Evolutionary conservation across 345 rosid species (phyloP).

Genomic region (Aquilaria sinensis): DNA sequence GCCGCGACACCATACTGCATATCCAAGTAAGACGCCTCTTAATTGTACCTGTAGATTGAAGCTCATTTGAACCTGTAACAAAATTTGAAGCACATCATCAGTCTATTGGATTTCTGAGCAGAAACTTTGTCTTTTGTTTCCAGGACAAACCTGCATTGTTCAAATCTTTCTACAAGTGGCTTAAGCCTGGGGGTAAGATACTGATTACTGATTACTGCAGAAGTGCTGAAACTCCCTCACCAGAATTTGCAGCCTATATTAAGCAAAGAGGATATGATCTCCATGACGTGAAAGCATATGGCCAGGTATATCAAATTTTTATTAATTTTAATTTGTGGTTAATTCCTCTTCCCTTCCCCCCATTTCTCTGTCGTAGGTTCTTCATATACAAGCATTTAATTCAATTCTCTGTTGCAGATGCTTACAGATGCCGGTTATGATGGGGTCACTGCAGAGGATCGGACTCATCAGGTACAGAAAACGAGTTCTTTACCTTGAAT

Average conservation of each 20-base stretch:
- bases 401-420: slow-evolving; percentile 36
- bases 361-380: not conserved
- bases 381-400: slow-evolving; percentile 1
- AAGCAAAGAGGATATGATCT: slow-evolving; percentile 95
- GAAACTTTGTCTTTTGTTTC: slow-evolving; percentile 8
- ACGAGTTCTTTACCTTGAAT: not conserved
- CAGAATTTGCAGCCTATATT: slow-evolving; percentile 64
- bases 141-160: slow-evolving; percentile 94
- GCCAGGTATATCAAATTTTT: slow-evolving; percentile 45
- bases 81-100: not conserved
- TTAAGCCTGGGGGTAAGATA: slow-evolving; percentile 93
- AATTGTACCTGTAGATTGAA: not conserved
- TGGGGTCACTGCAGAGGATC: slow-evolving; percentile 75
- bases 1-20: slow-evolving; percentile 95
- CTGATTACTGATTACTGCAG: slow-evolving; percentile 92
- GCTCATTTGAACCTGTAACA: not conserved
- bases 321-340: slow-evolving; percentile 8
- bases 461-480: slow-evolving; percentile 63
- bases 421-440: slow-evolving; percentile 78
- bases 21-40: slow-evolving; percentile 49
- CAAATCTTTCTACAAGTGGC: slow-evolving; percentile 84
- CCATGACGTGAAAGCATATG: slow-evolving; percentile 70
- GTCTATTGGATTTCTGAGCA: not conserved
- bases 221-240: slow-evolving; percentile 59
- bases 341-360: not conserved